A percentile compares a stretch with the other conserved stretches of the same genome.
phyloP scores from a whole-genome alignment of 1,139 yeast species.

The Arxiozyma slooffiae region DNA sequence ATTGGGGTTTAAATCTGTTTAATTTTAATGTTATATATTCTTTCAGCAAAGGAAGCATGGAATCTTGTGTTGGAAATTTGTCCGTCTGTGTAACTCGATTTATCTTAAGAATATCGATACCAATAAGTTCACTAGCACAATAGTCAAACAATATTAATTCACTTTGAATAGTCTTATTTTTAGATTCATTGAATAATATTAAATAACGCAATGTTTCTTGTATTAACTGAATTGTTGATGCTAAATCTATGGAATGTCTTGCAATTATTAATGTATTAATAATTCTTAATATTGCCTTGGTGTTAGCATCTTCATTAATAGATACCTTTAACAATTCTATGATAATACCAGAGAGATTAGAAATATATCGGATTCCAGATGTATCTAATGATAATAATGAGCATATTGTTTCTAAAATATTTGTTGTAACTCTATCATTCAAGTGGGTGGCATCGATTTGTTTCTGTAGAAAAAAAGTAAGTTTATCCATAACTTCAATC shows the following conservation, averaged over 20 bases:
- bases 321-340: conserved; percentile 11
- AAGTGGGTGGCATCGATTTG: conserved; percentile 9
- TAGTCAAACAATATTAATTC: conserved; percentile 20
- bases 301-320: conserved; percentile 18
- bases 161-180: conserved; percentile 13
- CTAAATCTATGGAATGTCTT: conserved; percentile 15
- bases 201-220: conserved; percentile 15
- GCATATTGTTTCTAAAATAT: conserved; percentile 15
- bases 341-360: conserved; percentile 10
- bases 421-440: conserved; percentile 17
- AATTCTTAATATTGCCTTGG: conserved; percentile 16
- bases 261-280: conserved; percentile 17
- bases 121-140: conserved; percentile 18
- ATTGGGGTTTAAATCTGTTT: conserved; percentile 11
- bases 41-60: conserved; percentile 4
- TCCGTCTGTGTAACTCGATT: conserved; percentile 7
- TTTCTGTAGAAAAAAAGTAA: conserved; percentile 9
- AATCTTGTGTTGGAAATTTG: not conserved
- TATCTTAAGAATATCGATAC: conserved; percentile 14
- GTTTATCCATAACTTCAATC: conserved; percentile 15
- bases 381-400: conserved; percentile 19
- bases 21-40: conserved; percentile 16
- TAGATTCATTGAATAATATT: conserved; percentile 13
- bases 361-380: conserved; percentile 13
- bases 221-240: conserved; percentile 11